Evolutionary conservation across 164 flowering plant genomes (phyloP).

Genomic region (Vitis amurensis): DNA sequence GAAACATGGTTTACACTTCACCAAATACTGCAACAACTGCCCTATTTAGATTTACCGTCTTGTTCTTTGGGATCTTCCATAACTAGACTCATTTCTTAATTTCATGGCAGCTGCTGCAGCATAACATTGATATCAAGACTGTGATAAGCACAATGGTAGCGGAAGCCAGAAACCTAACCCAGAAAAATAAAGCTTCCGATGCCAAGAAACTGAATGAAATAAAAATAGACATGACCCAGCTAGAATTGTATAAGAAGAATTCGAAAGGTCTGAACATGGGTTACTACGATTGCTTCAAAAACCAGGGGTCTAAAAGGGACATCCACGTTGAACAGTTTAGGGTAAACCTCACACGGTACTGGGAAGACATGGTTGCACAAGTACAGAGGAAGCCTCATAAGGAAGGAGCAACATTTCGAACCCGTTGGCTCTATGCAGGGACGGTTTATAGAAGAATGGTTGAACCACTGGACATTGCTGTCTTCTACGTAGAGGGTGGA

Average conservation of each 20-base stretch:
- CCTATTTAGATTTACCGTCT: no score
- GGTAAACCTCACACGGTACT: constrained; percentile 14
- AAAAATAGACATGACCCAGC: no score
- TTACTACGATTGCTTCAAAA: no score
- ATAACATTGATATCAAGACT: background rate
- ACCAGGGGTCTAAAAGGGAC: no score
- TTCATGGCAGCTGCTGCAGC: constrained; percentile 4
- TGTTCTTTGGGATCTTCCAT: no score
- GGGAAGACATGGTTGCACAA: constrained; percentile 13
- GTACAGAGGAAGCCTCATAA: constrained; percentile 18
- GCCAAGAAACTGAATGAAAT: no score
- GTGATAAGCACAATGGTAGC: background rate
- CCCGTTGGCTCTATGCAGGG: constrained; percentile 18
- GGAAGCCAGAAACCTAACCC: background rate
- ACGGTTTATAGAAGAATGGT: constrained; percentile 29
- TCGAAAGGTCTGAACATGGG: background rate
- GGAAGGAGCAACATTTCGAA: constrained; percentile 11
- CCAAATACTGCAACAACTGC: no score
- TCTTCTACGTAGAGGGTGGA: constrained; percentile 17
- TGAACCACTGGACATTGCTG: background rate
- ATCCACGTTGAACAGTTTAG: no score
- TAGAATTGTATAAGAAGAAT: constrained; percentile 26
- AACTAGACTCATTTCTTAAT: background rate
- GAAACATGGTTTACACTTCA: no score
- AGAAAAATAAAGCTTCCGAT: no score